Conservation (phyloP, 2,329 filamentous ascomycete species). For the Fusarium sp. region DNA sequence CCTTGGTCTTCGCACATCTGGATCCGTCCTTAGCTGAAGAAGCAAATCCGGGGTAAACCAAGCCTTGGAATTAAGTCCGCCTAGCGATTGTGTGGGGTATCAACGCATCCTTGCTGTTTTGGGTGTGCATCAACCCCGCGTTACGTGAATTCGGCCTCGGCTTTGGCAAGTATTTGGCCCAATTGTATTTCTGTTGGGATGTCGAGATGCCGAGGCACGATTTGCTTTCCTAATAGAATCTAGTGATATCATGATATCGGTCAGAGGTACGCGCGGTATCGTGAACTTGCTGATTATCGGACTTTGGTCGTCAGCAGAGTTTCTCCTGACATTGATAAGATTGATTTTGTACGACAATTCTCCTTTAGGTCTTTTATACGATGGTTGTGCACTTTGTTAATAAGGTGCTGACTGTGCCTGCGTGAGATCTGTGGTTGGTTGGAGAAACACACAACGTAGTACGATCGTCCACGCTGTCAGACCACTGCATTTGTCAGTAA, state of each 20-base stretch:
- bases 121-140: slow-evolving; percentile 26
- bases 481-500: not conserved
- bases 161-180: not conserved
- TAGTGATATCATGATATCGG: not conserved
- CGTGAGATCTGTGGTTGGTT: not conserved
- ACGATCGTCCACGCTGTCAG: not conserved
- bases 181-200: not conserved
- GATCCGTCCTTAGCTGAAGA: not conserved
- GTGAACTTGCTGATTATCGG: not conserved
- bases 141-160: slow-evolving; percentile 15
- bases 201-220: slow-evolving; percentile 19
- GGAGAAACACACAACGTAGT: not conserved
- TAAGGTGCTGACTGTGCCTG: not conserved
- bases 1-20: not conserved
- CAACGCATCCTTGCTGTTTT: slow-evolving; percentile 27
- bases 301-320: not conserved
- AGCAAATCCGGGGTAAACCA: slow-evolving; percentile 20
- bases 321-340: no score
- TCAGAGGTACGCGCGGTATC: not conserved
- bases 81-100: slow-evolving; percentile 17
- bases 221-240: slow-evolving; percentile 6
- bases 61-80: not conserved
- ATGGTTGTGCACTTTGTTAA: not conserved
- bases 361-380: not conserved
- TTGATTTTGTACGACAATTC: not conserved